Evolutionary conservation across 164 flowering plant genomes (phyloP), one percentile per base, ranked within the genome.

Genomic region (Macadamia tetraphylla): DNA sequence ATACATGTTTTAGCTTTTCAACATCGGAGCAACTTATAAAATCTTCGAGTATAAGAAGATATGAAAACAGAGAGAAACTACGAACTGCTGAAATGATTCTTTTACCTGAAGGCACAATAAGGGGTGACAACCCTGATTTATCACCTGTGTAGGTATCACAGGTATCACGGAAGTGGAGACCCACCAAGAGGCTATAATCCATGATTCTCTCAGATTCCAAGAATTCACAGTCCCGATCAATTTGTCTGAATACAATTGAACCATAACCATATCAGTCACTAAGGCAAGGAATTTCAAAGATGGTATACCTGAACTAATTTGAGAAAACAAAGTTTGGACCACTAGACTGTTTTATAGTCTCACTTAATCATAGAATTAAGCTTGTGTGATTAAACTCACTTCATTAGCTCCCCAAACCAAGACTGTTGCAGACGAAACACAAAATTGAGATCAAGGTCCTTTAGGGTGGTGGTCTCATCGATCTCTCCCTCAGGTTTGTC

Each of bases 171-270:
- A 88, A 88, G 68, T 88, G 94, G 57, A 88, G 76, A 53, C 94
- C 94, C 63, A 88, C 91, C 61, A 88, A 71, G 57, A 88, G 84
- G 80, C 94, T 88, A 61, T 88, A 88, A 73, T 88, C 94, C 94
- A 88, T 88, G 29, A 88, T 88, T 68, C 82, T 75, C 70, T 82
- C 94, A 1, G 87, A 77, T 74, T 88, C 94, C 72, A 88, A 78
- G 71, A 87, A 88, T 75, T 87, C 84, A 65, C 91, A 87, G 57
- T 88, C 94, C 32, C 83, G 78, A 35, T 87, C 79, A 59, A 88
- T 83, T 83, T 88, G 94, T 67, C 94, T 88, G 83, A n/a, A 8
- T 3, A 29, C 40, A 52, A 10, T 10, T 32, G 17, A 32, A 31
- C 5, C 17, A 60, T 11, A 17, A 1, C 15, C 62, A 60, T 60